A percentile compares a stretch with the other conserved stretches of the same genome.
Conservation (phyloP, 2,329 filamentous ascomycete genomes). For the Epichloe gansuensis region DNA sequence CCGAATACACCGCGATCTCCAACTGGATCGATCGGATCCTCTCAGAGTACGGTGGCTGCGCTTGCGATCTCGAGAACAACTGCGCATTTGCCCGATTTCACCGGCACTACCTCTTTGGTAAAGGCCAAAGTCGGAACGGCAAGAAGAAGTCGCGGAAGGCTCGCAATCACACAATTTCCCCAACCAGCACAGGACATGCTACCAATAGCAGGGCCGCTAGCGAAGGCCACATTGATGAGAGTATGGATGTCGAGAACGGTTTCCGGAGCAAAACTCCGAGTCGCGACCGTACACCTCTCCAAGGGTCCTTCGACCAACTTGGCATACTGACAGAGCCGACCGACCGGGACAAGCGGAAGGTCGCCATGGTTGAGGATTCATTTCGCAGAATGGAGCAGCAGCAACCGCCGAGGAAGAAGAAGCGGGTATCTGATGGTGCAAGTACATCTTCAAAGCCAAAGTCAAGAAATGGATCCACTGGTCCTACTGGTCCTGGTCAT, state of each 20-base stretch:
- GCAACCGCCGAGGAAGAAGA: conserved; percentile 46
- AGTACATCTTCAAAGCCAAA: conserved; percentile 25
- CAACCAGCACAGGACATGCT: conserved; percentile 48
- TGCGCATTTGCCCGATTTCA: conserved; percentile 54
- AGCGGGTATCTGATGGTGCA: conserved; percentile 44
- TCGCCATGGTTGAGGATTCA: conserved; percentile 51
- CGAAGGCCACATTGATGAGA: conserved; percentile 45
- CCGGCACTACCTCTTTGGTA: conserved; percentile 38
- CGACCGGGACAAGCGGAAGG: conserved; percentile 54
- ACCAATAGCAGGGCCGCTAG: conserved; percentile 52
- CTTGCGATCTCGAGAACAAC: conserved; percentile 51
- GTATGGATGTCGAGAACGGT: conserved; percentile 35
- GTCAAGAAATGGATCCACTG: conserved; percentile 24
- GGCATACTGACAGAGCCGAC: conserved; percentile 51
- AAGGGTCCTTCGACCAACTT: conserved; percentile 46
- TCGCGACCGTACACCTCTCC: conserved; percentile 50
- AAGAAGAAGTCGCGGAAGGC: conserved; percentile 43
- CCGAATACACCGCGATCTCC: conserved; percentile 46
- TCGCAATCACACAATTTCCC: conserved; percentile 44
- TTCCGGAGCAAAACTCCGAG: conserved; percentile 53
- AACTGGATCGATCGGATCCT: conserved; percentile 57
- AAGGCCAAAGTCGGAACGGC: conserved; percentile 26
- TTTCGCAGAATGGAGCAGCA: conserved; percentile 51
- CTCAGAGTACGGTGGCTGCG: conserved; percentile 68
- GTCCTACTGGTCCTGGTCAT: conserved; percentile 21